These are phyloP conservation scores for Populus hybrid DNA, from an alignment of 441 rosid species.

Conservation along the genomic window DNA sequence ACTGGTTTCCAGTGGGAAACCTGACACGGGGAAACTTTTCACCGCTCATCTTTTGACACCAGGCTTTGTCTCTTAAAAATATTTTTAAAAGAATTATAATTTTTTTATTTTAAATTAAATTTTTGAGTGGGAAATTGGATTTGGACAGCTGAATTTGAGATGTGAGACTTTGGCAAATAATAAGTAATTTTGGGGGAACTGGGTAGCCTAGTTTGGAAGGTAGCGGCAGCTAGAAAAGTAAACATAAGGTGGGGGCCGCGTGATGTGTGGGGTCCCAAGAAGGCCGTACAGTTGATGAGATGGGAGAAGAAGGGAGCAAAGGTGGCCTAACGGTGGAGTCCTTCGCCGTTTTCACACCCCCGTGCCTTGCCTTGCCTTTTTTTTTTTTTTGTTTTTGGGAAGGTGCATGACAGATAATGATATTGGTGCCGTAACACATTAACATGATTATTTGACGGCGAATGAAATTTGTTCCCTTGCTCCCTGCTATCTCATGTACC, in stretches of 20 bases:
- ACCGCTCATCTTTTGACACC: conserved; percentile 32
- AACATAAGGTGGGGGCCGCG: conserved; percentile 5
- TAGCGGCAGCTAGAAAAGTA: not conserved
- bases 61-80: conserved; percentile 9
- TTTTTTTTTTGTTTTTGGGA: not conserved
- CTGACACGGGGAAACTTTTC: conserved; percentile 27
- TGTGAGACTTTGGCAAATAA: not conserved
- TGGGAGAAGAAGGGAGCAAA: not conserved
- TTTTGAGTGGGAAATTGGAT: conserved; percentile 1
- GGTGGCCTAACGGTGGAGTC: not conserved
- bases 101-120: not conserved
- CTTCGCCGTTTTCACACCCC: conserved; percentile 4
- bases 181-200: not conserved
- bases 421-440: not conserved
- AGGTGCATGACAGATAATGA: not conserved
- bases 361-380: not conserved
- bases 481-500: too few species aligned
- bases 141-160: not conserved
- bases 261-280: conserved; percentile 11
- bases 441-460: not conserved
- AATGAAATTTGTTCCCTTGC: conserved; percentile 3
- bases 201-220: not conserved
- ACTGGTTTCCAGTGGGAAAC: conserved; percentile 21
- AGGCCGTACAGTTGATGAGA: not conserved
- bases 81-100: too few species aligned